A percentile compares a stretch with the other conserved stretches of the same genome.
Conservation (phyloP, 1,284 basidiomycete genomes). For the Papiliotrema terrestris region DNA sequence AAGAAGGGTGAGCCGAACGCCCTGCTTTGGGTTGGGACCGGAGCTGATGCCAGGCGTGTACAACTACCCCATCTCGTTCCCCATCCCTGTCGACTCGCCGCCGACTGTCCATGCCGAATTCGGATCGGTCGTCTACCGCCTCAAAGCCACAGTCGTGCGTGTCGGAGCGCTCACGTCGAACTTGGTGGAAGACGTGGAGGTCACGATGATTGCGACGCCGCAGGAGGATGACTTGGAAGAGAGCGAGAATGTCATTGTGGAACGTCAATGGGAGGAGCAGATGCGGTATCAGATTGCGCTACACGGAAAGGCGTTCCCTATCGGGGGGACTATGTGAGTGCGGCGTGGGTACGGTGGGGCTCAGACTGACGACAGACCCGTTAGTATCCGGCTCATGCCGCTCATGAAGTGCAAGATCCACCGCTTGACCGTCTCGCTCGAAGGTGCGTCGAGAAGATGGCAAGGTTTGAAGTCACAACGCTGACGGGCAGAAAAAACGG, state of each 20-base stretch:
- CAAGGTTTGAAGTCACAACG: neutral
- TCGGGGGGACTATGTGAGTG: conserved; percentile 68
- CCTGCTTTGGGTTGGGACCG: neutral
- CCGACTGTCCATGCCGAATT: conserved; percentile 75
- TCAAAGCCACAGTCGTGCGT: conserved; percentile 79
- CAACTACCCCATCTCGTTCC: conserved; percentile 89
- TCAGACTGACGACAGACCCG: conserved; percentile 51
- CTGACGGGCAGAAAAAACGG: conserved; percentile 61
- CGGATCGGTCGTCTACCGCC: conserved; percentile 73
- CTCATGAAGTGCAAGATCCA: conserved; percentile 80
- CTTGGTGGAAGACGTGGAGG: conserved; percentile 66
- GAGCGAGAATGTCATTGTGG: conserved; percentile 75
- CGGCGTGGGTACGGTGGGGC: neutral
- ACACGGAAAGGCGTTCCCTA: conserved; percentile 72
- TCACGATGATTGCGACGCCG: conserved; percentile 72
- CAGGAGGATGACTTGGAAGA: conserved; percentile 75
- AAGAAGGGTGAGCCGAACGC: conserved; percentile 62
- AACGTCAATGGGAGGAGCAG: conserved; percentile 88
- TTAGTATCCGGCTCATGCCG: conserved; percentile 79
- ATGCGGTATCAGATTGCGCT: conserved; percentile 73
- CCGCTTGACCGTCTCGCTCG: conserved; percentile 70
- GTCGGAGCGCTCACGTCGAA: conserved; percentile 78
- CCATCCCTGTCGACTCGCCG: conserved; percentile 74
- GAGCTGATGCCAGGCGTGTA: conserved; percentile 65
- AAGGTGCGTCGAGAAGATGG: conserved; percentile 58